Evolutionary conservation across 441 rosid species (phyloP), one percentile per base, ranked within the genome.

Genomic region (Bruguiera hainesii): DNA sequence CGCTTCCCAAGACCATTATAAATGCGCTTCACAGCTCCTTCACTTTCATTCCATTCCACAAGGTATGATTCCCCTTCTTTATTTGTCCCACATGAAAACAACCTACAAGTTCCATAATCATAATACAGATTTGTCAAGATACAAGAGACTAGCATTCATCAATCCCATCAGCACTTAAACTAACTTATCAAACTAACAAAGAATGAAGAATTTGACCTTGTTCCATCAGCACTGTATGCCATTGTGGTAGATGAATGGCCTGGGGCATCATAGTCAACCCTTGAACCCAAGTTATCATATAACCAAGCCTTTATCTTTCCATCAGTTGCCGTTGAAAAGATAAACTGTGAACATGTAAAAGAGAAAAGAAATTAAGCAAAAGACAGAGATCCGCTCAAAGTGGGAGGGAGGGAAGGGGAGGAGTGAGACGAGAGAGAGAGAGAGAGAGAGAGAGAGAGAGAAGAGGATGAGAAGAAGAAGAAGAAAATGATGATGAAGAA

Each of bases 291-390:
- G 70, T 81, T 73, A 76, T 93, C 97, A 80, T 90, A 93, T 57
- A 90, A 76, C 96, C 97, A 93, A 63, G 94, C 94, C 78, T 90
- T 93, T 67, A 93, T 93, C 80, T 87, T 89, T 69, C 98, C 98
- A 81, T 93, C 97, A 71, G 81, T 78, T 56, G 96, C 91, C 15
- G 98, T 93, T 28, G 98, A 93, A 78, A 93, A 90, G 18, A 93
- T 85, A 63, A 93, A 93, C 97, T 93, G 90, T 77, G 58, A 55
- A 71, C 59, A 64, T 18, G 33, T 16, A 33, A 64, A 55, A 15
- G 16, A 26, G 16, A 6, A 23, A 23, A 26, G 18, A 23, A 55
- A 53, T 53, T 20, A 10, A 42, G 15, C 13, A 42, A 42, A 42
- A 42, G 48, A 42, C 48, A 42, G 11, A 8, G 46, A 33, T 33